These are phyloP conservation scores for Cyberlindnera euphorbiae DNA, from an alignment of 805 yeast species.

Conservation along the genomic window DNA sequence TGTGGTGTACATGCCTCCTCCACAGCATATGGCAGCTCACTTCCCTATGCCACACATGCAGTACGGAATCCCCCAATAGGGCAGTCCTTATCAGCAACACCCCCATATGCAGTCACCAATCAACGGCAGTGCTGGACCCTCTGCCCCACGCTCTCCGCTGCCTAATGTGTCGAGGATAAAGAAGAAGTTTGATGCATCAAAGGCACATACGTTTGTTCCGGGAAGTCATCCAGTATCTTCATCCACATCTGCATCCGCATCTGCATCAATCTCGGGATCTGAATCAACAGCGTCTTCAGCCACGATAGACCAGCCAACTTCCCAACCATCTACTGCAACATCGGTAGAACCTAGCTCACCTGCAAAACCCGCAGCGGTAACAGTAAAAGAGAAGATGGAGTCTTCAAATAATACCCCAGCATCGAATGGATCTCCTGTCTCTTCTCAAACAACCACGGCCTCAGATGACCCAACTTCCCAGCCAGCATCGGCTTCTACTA, in stretches of 20 bases:
- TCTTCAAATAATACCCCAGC: not conserved
- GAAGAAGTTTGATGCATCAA: not conserved
- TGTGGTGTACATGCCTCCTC: too few species aligned
- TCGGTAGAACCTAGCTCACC: not conserved
- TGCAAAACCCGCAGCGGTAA: not conserved
- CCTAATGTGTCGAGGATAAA: not conserved
- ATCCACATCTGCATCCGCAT: not conserved
- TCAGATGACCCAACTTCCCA: constrained; percentile 4
- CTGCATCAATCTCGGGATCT: not conserved
- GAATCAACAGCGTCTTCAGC: not conserved
- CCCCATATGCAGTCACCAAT: too few species aligned
- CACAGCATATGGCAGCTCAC: too few species aligned
- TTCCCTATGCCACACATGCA: too few species aligned
- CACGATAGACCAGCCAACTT: not conserved
- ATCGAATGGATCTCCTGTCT: too few species aligned
- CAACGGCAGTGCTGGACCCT: too few species aligned
- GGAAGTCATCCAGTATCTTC: not conserved
- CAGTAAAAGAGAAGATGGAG: not conserved
- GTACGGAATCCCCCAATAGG: too few species aligned
- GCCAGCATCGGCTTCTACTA: constrained; percentile 2
- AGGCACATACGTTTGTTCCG: not conserved
- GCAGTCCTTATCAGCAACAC: too few species aligned
- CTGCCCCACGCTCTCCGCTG: too few species aligned
- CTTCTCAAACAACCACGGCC: constrained; percentile 1
- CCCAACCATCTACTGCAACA: not conserved